Evolutionary conservation across 2,329 filamentous ascomycete species (phyloP), one percentile per base, ranked within the genome.

Genomic region (Sarocladium strictum): DNA sequence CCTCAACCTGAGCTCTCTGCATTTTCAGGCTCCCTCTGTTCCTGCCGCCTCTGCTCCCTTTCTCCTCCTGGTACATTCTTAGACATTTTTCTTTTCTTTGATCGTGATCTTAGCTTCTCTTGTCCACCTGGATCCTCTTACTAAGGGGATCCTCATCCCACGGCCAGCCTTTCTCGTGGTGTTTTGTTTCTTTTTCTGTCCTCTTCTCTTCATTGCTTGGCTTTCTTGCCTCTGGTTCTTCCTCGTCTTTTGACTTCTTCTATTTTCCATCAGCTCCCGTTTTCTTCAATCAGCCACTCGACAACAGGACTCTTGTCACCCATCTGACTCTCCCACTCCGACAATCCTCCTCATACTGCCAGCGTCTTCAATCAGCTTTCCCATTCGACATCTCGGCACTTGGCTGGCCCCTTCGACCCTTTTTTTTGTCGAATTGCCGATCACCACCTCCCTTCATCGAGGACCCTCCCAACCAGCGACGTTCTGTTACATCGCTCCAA

Each of bases 341-440:
- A n/a, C n/a, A n/a, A 11, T 15, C 7, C 43, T 7, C 27, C 47
- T 9, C 4, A 6, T 35, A 21, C 47, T 21, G 38, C 19, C 9
- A 21, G 5, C 27, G n/a, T n/a, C 35, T 35, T 11, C 47, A 33
- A 17, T 32, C 27, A 32, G 27, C 47, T 33, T 11, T 49, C 4
- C 9, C 26, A 23, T 14, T 35, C 27, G 12, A 6, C 47, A 9
- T 35, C 27, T 51, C 47, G 47, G 47, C 47, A 51, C 47, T 51
- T 51, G 47, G 47, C 27, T 23, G 3, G 17, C 38, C 15, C 47
- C 14, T 17, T 47, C 35, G 35, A 47, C 23, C 47, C 47, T 11
- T 35, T 43, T 35, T 51, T n/a, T n/a, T n/a, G n/a, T 35, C 47
- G 37, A 51, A 51, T 51, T 51, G 27, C 47, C 47, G 47, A 51